These are phyloP conservation scores for Rhododendron henanense DNA, from an alignment of 148 eudicot genomes.

Conservation along the genomic window DNA sequence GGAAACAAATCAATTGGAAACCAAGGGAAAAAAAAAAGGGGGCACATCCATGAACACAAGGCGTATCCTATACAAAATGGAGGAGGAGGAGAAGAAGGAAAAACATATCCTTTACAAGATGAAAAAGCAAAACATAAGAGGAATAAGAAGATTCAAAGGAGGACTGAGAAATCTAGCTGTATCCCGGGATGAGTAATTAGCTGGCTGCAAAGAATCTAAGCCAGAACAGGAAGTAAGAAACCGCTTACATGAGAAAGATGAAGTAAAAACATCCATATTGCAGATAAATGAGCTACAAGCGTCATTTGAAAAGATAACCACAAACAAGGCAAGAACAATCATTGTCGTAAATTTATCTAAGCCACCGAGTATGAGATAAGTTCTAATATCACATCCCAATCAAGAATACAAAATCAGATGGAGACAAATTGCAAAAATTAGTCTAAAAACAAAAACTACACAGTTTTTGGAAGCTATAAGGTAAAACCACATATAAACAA, in stretches of 20 bases:
- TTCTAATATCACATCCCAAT: background rate
- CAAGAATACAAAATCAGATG: background rate
- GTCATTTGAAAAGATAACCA: background rate
- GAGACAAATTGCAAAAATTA: background rate
- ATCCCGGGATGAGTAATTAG: background rate
- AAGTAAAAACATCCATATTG: background rate
- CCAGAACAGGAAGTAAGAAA: background rate
- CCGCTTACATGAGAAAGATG: background rate
- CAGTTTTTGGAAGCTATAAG: background rate
- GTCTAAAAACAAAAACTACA: background rate
- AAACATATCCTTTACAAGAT: background rate
- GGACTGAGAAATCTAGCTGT: background rate
- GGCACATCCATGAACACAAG: background rate
- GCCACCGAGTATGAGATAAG: background rate
- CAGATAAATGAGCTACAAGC: background rate
- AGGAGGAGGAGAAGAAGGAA: background rate
- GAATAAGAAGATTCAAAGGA: background rate
- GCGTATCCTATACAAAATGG: background rate
- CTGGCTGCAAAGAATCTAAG: background rate
- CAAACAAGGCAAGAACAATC: background rate
- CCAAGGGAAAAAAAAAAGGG: background rate
- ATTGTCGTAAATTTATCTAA: background rate
- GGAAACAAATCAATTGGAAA: background rate
- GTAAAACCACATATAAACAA: background rate
- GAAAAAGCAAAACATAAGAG: background rate